Evolutionary conservation across 2,329 filamentous ascomycete genomes (phyloP), one percentile per base, ranked within the genome.

Genomic region (Eutypa lata): DNA sequence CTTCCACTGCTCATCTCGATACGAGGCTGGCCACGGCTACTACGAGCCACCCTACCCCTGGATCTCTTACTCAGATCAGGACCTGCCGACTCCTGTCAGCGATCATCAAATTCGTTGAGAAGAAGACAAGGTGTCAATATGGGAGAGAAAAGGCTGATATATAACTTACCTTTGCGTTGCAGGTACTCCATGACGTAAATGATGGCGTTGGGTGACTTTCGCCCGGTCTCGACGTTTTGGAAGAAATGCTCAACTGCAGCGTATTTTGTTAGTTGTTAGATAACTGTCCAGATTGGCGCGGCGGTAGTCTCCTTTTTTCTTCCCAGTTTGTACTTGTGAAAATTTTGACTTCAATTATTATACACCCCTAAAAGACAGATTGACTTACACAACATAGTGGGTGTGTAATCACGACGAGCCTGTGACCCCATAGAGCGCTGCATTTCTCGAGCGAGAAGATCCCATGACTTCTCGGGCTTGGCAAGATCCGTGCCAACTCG

Each of bases 201-300:
- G 2, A 51, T 55, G 1, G 71, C 73, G 26, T 70, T 67, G 7
- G 73, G 72, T 1, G 75, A 76, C 21, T 60, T 59, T 24, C 68
- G 64, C 2, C 68, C 58, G 11, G 65, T 68, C n/a, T 69, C 69
- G 22, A 72, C 61, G 54, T 76, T 76, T 54, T 75, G 72, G 53
- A 74, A 77, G 51, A 71, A 75, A 47, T 77, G 75, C 58, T 77
- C 75, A 42, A 74, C 75, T 77, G 50, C 13, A 18, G 7, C 22
- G 14, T 46, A 11, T 10, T 28, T 1, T 7, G 24, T 54, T 26
- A 51, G 44, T 42, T n/a, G n/a, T n/a, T n/a, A n/a, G n/a, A n/a
- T n/a, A n/a, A n/a, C n/a, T n/a, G n/a, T n/a, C n/a, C n/a, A n/a
- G n/a, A n/a, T n/a, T n/a, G n/a, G n/a, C n/a, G n/a, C n/a, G n/a